phyloP scores from a whole-genome alignment of 306 rosid genomes.

The Glycine tomentella region DNA sequence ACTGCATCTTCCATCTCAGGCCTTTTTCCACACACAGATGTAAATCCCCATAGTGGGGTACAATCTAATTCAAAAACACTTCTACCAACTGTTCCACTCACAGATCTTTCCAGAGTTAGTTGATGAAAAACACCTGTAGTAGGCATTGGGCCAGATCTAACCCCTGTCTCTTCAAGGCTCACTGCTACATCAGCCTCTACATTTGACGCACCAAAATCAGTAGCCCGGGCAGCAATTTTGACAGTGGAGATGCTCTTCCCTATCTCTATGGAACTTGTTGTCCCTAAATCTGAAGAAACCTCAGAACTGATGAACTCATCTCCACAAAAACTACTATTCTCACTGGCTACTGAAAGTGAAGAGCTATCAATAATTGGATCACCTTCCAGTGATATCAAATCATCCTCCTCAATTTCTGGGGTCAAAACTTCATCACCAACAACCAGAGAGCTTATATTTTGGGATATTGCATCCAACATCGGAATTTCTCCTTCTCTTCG shows the following conservation, averaged over 20 bases:
- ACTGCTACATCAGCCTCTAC: slow-evolving; percentile 53
- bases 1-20: slow-evolving; percentile 95
- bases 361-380: slow-evolving; percentile 71
- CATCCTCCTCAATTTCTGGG: slow-evolving; percentile 78
- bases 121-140: slow-evolving; percentile 56
- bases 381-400: slow-evolving; percentile 72
- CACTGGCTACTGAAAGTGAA: slow-evolving; percentile 75
- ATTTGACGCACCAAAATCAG: slow-evolving; percentile 47
- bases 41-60: slow-evolving; percentile 83
- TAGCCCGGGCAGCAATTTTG: slow-evolving; percentile 51
- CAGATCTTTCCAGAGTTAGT: slow-evolving; percentile 61
- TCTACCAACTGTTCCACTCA: slow-evolving; percentile 58
- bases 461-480: slow-evolving; percentile 59
- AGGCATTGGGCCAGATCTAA: slow-evolving; percentile 50
- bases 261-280: slow-evolving; percentile 53
- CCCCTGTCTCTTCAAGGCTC: slow-evolving; percentile 60
- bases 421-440: slow-evolving; percentile 48
- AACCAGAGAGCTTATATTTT: slow-evolving; percentile 50
- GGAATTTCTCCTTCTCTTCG: slow-evolving; percentile 50
- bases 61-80: slow-evolving; percentile 89
- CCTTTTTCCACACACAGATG: slow-evolving; percentile 78
- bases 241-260: slow-evolving; percentile 53
- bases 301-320: slow-evolving; percentile 69
- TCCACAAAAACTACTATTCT: slow-evolving; percentile 74
- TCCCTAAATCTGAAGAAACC: slow-evolving; percentile 57